Evolutionary conservation across 202 grass and related monocot genomes (phyloP).

Genomic region (Zizania palustris): DNA sequence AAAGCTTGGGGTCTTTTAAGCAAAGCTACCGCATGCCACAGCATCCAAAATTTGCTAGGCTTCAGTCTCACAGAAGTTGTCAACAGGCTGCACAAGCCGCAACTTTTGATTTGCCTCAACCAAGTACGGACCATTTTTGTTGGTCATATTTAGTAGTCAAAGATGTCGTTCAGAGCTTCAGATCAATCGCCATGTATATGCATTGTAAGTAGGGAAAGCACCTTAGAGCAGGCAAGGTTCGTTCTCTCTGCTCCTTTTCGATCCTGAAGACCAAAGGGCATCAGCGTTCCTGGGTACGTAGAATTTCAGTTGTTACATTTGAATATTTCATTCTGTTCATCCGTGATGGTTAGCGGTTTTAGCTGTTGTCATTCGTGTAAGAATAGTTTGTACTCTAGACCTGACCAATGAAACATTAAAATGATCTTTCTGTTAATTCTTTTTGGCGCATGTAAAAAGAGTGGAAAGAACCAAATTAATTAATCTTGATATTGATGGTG

Average conservation of each 20-base stretch:
- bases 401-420: constrained; percentile 4
- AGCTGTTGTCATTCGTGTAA: constrained; percentile 41
- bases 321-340: constrained; percentile 7
- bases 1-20: constrained; percentile 28
- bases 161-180: background rate
- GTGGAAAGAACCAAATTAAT: background rate
- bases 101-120: too few relatives aligned
- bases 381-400: constrained; percentile 47
- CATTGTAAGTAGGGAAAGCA: constrained; percentile 42
- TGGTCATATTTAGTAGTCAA: constrained; percentile 25
- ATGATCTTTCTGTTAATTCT: constrained; percentile 13
- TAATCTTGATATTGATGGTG: background rate
- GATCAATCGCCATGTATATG: constrained; percentile 16
- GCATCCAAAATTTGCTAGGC: background rate
- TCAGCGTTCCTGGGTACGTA: background rate
- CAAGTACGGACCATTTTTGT: constrained; percentile 11
- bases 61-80: constrained; percentile 14
- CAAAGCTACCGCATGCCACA: background rate
- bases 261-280: constrained; percentile 23
- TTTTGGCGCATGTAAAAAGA: constrained; percentile 7
- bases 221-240: constrained; percentile 37
- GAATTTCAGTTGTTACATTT: constrained; percentile 32
- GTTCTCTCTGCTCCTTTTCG: constrained; percentile 1
- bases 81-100: background rate
- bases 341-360: constrained; percentile 33